Evolutionary conservation across 306 rosid genomes (phyloP).

Genomic region (Cicer bijugum): DNA sequence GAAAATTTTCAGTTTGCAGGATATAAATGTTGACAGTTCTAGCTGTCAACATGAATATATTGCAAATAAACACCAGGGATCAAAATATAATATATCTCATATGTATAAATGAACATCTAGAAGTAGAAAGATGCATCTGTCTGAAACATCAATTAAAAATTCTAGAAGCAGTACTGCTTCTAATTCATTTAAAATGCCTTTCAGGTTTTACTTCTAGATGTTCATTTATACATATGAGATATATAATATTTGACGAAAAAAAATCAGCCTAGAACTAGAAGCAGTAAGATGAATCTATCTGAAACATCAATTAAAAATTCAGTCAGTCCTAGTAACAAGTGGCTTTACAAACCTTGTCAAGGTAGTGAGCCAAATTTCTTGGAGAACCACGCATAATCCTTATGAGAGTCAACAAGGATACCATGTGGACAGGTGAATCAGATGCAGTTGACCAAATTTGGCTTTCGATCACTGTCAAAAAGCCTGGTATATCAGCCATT

Average conservation of each 20-base stretch:
- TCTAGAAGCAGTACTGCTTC: too few relatives aligned
- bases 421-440: slow-evolving; percentile 90
- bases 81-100: not conserved
- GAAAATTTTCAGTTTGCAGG: slow-evolving; percentile 17
- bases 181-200: too few relatives aligned
- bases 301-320: slow-evolving; percentile 30
- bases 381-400: slow-evolving; percentile 88
- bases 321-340: slow-evolving; percentile 38
- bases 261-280: slow-evolving; percentile 36
- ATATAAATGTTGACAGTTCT: slow-evolving; percentile 26
- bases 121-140: not conserved
- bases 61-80: slow-evolving; percentile 18
- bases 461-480: slow-evolving; percentile 78
- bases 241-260: not conserved
- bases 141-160: too few relatives aligned
- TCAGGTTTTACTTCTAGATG: too few relatives aligned
- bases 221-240: too few relatives aligned
- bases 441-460: slow-evolving; percentile 99
- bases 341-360: slow-evolving; percentile 82
- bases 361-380: slow-evolving; percentile 78
- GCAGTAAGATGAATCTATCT: slow-evolving; percentile 29
- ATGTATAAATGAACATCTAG: slow-evolving; percentile 31
- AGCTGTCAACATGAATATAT: slow-evolving; percentile 26
- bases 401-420: slow-evolving; percentile 83
- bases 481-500: slow-evolving; percentile 79